Evolutionary conservation across 352 stramenopile genomes (phyloP).

Genomic region (Pythium apleroticum): DNA sequence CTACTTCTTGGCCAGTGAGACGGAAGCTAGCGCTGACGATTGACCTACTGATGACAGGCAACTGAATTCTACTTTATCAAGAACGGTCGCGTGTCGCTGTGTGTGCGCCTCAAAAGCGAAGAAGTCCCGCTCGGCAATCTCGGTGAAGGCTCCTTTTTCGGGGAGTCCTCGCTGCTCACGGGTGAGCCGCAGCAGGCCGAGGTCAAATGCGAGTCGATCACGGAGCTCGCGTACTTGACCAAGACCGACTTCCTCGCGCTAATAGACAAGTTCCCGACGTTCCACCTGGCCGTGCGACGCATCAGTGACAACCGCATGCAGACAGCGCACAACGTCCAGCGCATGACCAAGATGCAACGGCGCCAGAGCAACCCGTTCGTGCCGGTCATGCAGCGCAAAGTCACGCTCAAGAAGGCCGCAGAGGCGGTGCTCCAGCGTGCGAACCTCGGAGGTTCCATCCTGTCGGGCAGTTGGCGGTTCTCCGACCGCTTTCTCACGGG

Average conservation of each 20-base stretch:
- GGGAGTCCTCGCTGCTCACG: slow-evolving; percentile 62
- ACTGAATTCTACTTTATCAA: slow-evolving; percentile 83
- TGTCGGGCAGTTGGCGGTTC: slow-evolving; percentile 7
- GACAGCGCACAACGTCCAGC: slow-evolving; percentile 63
- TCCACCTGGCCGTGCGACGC: slow-evolving; percentile 57
- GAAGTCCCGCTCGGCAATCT: slow-evolving; percentile 63
- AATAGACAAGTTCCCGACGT: slow-evolving; percentile 67
- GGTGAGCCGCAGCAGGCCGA: slow-evolving; percentile 56
- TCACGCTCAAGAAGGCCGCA: slow-evolving; percentile 15
- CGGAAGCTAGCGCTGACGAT: too few relatives aligned
- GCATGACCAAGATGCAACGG: slow-evolving; percentile 58
- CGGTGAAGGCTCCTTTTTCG: slow-evolving; percentile 75
- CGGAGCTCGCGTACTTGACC: slow-evolving; percentile 61
- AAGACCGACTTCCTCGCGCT: slow-evolving; percentile 59
- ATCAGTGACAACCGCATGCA: slow-evolving; percentile 72
- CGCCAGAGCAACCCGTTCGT: slow-evolving; percentile 25
- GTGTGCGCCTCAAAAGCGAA: slow-evolving; percentile 30
- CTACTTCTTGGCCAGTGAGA: too few relatives aligned
- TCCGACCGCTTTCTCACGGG: slow-evolving; percentile 5
- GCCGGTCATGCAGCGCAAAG: slow-evolving; percentile 2
- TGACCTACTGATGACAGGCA: slow-evolving; percentile 29
- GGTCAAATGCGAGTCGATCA: slow-evolving; percentile 60
- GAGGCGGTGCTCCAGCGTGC: slow-evolving; percentile 9
- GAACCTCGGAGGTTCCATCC: slow-evolving; percentile 6
- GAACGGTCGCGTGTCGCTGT: slow-evolving; percentile 55